Evolutionary conservation across 2,329 filamentous ascomycete species (phyloP), one percentile per base, ranked within the genome.

Genomic region (Byssothecium circinans): DNA sequence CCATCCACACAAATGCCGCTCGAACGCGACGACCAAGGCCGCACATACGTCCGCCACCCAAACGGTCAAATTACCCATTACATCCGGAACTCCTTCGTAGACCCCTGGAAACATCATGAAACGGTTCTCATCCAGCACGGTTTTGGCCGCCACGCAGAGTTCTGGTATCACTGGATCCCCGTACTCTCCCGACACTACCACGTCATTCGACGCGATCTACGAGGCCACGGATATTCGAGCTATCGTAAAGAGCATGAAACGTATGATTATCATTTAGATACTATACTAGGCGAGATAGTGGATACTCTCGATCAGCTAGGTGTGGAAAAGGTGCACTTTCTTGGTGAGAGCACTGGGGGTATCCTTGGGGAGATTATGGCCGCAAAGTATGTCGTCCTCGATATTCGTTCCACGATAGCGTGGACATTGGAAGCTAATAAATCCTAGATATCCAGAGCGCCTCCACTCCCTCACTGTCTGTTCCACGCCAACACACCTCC

Each of bases 131-230:
- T 72, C 15, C 67, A 72, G 30, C 68, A 71, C n/a, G 68, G 68
- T 8, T 72, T 72, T 45, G 68, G 56, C 2, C 60, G 69, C 8
- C 62, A 68, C 43, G 45, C 62, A 3, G 58, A 47, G 7, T 69
- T 70, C 47, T 72, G 67, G 67, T 65, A 71, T 44, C 65, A 69
- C 40, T 72, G 68, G 68, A 56, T 71, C 17, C 68, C 69, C 1
- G 27, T 59, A 4, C 52, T 72, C n/a, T 46, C 64, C 1, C 58
- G 56, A 1, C 41, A 60, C 6, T 71, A 67, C 51, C 57, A 56
- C 10, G 60, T 72, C 15, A 64, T 71, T 38, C 54, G 68, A 6
- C 61, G 69, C 7, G 68, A 70, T 49, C 53, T 68, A 0, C 55
- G 67, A 11, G 69, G 68, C 0, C 68, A 72, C 49, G 68, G 69